These are phyloP conservation scores for Cymodocea nodosa DNA, from an alignment of 116 monocot genomes.

Conservation along the genomic window DNA sequence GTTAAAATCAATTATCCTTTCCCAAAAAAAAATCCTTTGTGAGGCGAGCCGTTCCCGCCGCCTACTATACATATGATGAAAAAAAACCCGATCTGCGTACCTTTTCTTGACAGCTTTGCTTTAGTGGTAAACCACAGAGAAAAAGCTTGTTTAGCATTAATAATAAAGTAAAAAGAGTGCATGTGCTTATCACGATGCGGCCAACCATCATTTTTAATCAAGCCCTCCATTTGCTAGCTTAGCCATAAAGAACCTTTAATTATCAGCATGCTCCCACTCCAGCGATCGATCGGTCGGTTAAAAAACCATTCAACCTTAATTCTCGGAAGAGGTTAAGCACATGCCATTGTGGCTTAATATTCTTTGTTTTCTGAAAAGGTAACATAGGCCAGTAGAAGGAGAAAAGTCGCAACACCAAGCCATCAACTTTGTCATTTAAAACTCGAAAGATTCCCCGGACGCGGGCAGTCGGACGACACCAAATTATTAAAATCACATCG, in stretches of 20 bases:
- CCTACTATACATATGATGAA: no score
- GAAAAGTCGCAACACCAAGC: no score
- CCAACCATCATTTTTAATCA: neutral
- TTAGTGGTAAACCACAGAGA: neutral
- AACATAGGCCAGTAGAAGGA: no score
- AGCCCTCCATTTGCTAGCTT: neutral
- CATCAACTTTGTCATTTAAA: neutral
- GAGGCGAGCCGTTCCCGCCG: no score
- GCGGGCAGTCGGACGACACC: neutral
- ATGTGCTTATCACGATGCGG: neutral
- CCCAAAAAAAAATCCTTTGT: no score
- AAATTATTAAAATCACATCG: neutral
- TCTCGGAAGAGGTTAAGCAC: no score
- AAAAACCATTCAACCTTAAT: no score
- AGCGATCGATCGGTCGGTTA: no score
- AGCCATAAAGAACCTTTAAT: neutral
- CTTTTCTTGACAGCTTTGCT: neutral
- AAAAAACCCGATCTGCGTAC: neutral
- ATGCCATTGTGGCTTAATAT: no score
- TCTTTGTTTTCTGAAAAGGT: no score
- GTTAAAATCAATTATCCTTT: no score
- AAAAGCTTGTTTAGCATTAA: slow-evolving; percentile 4
- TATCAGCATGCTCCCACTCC: no score
- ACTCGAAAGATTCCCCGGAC: neutral
- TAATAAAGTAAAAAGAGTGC: neutral